Conservation (phyloP, 2,329 filamentous ascomycete genomes). For the Sphaerulina vaccinii region DNA sequence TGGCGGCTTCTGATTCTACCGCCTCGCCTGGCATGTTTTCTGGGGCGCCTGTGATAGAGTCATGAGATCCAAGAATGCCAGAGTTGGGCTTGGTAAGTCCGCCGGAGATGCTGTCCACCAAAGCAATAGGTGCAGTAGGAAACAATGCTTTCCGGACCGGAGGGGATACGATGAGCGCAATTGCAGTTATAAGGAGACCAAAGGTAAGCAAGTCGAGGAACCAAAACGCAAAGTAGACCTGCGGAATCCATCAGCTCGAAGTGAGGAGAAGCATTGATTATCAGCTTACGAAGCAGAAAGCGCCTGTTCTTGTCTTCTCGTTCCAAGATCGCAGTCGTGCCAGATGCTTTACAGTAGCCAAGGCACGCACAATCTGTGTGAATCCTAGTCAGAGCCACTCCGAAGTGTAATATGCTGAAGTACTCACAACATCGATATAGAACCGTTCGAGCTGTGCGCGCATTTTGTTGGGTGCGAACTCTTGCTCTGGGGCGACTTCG, state of each 20-base stretch:
- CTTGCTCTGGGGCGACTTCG: background rate
- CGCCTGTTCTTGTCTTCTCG: constrained; percentile 6
- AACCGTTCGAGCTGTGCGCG: constrained; percentile 6
- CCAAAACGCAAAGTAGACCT: constrained; percentile 3
- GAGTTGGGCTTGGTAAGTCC: constrained; percentile 8
- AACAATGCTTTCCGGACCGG: background rate
- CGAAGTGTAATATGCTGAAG: background rate
- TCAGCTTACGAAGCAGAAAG: constrained; percentile 3
- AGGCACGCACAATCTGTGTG: background rate
- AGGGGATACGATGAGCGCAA: constrained; percentile 3
- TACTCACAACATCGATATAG: constrained; percentile 3
- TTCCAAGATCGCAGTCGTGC: constrained; percentile 6
- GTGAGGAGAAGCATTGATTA: background rate
- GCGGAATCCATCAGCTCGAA: background rate
- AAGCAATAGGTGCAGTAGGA: constrained; percentile 11
- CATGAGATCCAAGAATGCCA: constrained; percentile 8
- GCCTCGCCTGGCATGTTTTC: constrained; percentile 11
- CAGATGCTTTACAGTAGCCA: constrained; percentile 3
- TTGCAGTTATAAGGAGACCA: background rate
- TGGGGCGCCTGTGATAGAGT: constrained; percentile 14
- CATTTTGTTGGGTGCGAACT: constrained; percentile 10
- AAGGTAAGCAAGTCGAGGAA: background rate
- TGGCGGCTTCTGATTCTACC: constrained; percentile 9
- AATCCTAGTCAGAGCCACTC: background rate
- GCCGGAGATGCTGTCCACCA: constrained; percentile 7